These are phyloP conservation scores for Solanum paucissectum DNA, from an alignment of 257 asterid genomes.

Conservation along the genomic window DNA sequence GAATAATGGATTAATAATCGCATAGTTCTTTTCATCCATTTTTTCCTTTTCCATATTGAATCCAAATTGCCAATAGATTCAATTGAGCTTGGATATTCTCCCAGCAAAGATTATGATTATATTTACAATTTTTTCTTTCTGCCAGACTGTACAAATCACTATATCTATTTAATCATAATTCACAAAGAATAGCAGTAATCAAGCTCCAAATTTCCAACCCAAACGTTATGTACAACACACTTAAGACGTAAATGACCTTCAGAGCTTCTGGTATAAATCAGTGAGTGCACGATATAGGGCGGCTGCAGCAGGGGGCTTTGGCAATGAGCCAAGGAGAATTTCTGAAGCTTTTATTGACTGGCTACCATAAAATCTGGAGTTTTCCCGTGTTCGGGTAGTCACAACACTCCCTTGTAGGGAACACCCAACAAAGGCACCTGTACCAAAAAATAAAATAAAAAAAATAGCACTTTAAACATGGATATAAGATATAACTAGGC, in stretches of 20 bases:
- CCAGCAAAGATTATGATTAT: not conserved
- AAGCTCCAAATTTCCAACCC: not conserved
- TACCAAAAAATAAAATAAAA: not conserved
- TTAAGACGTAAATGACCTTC: not conserved
- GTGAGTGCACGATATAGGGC: constrained; percentile 64
- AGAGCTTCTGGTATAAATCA: constrained; percentile 53
- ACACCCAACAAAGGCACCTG: constrained; percentile 97
- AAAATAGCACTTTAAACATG: not conserved
- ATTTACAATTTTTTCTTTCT: not conserved
- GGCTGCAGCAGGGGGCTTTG: constrained; percentile 94
- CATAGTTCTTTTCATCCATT: not conserved
- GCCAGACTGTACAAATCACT: not conserved
- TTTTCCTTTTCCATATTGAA: not conserved
- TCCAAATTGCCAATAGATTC: not conserved
- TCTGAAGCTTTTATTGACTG: constrained; percentile 54
- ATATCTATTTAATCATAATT: not conserved
- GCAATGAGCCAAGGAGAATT: constrained; percentile 71
- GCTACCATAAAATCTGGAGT: constrained; percentile 79
- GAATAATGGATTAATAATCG: not conserved
- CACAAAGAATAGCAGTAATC: not conserved
- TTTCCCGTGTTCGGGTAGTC: constrained; percentile 65
- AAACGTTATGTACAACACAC: not conserved
- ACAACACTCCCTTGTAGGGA: constrained; percentile 86
- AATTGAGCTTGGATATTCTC: not conserved
- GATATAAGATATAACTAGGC: not conserved